These are phyloP conservation scores for Boletellus ananas DNA, from an alignment of 768 basidiomycete species.

Conservation along the genomic window DNA sequence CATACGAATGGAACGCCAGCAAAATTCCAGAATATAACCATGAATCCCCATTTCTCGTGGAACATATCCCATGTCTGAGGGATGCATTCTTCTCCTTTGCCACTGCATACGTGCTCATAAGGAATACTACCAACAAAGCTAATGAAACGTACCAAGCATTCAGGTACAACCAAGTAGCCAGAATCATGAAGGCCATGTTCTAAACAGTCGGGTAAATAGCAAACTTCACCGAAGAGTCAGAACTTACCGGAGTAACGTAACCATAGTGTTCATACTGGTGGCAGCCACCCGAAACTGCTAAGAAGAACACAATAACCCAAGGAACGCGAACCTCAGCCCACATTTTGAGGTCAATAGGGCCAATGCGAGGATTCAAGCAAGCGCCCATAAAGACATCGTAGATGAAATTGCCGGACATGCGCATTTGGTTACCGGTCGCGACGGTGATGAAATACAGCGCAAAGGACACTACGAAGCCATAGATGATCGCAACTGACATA, in stretches of 20 bases:
- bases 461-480: conserved; percentile 78
- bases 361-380: conserved; percentile 88
- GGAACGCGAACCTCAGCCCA: conserved; percentile 97
- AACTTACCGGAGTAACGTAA: conserved; percentile 81
- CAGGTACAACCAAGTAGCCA: conserved; percentile 94
- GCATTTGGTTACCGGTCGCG: conserved; percentile 71
- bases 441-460: conserved; percentile 79
- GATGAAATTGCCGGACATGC: conserved; percentile 93
- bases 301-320: conserved; percentile 94
- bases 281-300: conserved; percentile 87
- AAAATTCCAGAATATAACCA: conserved; percentile 98
- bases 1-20: conserved; percentile 89
- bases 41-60: conserved; percentile 98
- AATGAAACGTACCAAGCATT: conserved; percentile 73
- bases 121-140: background rate
- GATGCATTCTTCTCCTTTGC: conserved; percentile 92
- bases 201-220: conserved; percentile 25
- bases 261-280: conserved; percentile 94
- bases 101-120: conserved; percentile 39
- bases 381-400: conserved; percentile 99
- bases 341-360: conserved; percentile 94
- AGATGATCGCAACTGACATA: conserved; percentile 94
- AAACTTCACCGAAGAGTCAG: background rate
- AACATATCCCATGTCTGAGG: conserved; percentile 99
- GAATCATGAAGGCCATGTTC: conserved; percentile 97